Conservation (phyloP, 768 basidiomycete genomes). For the Mycena venus region DNA sequence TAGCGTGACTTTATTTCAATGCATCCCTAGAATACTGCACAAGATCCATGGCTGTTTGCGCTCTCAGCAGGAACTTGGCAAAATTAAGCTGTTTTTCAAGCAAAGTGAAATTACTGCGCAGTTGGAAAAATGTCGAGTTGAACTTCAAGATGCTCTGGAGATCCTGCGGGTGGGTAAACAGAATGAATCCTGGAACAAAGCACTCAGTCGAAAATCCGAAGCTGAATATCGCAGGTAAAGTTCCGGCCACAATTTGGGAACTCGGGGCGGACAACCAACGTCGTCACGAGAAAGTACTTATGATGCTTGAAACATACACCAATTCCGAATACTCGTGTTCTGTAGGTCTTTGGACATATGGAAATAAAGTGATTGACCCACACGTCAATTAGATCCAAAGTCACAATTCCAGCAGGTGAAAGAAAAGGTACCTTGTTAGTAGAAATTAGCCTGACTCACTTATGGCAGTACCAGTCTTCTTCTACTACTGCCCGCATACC, state of each 20-base stretch:
- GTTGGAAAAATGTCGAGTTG: background rate
- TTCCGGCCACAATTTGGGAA: background rate
- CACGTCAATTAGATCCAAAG: background rate
- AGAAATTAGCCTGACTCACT: background rate
- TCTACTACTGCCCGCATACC: background rate
- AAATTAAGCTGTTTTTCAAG: background rate
- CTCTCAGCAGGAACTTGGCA: background rate
- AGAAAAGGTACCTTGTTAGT: background rate
- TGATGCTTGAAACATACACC: background rate
- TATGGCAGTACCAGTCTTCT: background rate
- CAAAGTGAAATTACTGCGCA: too few relatives aligned
- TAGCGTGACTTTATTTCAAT: background rate
- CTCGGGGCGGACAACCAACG: background rate
- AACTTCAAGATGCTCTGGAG: background rate
- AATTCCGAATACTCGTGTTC: background rate
- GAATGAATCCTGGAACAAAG: background rate
- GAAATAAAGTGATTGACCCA: background rate
- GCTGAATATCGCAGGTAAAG: background rate
- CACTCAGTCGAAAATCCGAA: too few relatives aligned
- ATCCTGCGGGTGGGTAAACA: background rate
- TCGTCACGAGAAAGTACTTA: background rate
- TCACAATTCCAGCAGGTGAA: background rate
- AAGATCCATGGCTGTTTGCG: background rate
- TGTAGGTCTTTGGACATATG: background rate
- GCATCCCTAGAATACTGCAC: background rate